phyloP scores from a whole-genome alignment of 768 basidiomycete genomes.

The Asterophora lycoperdoides region DNA sequence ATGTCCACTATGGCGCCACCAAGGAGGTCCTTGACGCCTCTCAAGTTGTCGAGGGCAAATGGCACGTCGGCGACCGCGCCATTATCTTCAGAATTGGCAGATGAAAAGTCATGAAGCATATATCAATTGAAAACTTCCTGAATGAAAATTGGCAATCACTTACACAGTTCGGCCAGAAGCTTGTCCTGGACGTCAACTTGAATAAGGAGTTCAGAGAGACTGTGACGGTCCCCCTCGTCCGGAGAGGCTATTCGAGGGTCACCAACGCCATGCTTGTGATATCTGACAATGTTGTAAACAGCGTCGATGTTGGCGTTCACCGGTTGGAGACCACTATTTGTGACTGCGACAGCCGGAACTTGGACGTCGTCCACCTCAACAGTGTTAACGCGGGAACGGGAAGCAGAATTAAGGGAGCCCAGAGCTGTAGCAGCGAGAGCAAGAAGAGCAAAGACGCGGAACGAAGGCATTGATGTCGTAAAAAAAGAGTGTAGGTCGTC shows the following conservation, averaged over 20 bases:
- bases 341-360: background rate
- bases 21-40: constrained; percentile 5
- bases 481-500: background rate
- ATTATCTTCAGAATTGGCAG: background rate
- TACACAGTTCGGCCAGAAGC: background rate
- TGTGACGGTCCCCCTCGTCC: background rate
- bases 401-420: constrained; percentile 8
- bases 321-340: background rate
- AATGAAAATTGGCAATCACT: no score
- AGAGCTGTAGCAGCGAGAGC: constrained; percentile 16
- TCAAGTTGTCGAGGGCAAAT: no score
- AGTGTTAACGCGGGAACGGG: background rate
- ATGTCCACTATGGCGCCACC: constrained; percentile 8
- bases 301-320: no score
- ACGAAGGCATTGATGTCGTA: constrained; percentile 17
- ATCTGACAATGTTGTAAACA: background rate
- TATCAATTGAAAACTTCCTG: no score
- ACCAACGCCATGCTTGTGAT: background rate
- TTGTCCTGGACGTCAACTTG: background rate
- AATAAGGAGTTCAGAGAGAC: constrained; percentile 9
- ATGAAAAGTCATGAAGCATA: background rate
- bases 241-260: no score
- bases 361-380: background rate
- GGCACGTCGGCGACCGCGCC: constrained; percentile 10
- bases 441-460: constrained; percentile 17